phyloP scores from a whole-genome alignment of 2,329 filamentous ascomycete species.

The Talaromyces sp. region DNA sequence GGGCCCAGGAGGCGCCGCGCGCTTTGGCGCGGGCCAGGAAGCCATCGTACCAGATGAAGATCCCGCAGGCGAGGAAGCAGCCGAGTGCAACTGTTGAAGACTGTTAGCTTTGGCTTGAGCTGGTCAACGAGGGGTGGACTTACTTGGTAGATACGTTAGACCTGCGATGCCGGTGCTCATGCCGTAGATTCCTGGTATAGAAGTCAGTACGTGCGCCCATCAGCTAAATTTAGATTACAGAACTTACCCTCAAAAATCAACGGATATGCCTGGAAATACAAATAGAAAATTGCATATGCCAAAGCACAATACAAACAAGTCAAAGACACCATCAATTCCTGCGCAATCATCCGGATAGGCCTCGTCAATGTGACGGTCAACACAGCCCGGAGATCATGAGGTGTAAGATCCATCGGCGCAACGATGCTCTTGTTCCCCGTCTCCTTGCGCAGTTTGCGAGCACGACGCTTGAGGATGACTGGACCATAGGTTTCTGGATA shows the following conservation, averaged over 20 bases:
- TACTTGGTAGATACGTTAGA: conserved; percentile 36
- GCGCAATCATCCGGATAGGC: conserved; percentile 67
- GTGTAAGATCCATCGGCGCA: conserved; percentile 64
- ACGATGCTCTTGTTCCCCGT: conserved; percentile 54
- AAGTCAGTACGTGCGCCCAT: conserved; percentile 41
- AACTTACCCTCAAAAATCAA: conserved; percentile 58
- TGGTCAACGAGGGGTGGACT: conserved; percentile 5
- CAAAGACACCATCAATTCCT: conserved; percentile 69
- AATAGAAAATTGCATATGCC: conserved; percentile 65
- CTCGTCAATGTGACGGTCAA: conserved; percentile 65
- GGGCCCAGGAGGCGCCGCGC: conserved; percentile 54
- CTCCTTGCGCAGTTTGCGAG: conserved; percentile 56
- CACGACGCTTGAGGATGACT: conserved; percentile 57
- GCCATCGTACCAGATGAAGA: conserved; percentile 66
- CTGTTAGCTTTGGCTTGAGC: background rate
- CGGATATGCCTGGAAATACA: conserved; percentile 73
- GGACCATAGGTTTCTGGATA: conserved; percentile 65
- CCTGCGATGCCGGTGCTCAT: conserved; percentile 36
- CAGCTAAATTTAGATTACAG: conserved; percentile 20
- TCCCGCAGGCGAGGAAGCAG: conserved; percentile 54
- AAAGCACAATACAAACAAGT: conserved; percentile 69
- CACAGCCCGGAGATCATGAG: conserved; percentile 38
- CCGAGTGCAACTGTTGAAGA: conserved; percentile 55
- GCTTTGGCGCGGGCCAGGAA: conserved; percentile 55
- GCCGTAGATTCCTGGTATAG: conserved; percentile 30